A percentile compares a stretch with the other conserved stretches of the same genome.
phyloP scores from a whole-genome alignment of 2,329 filamentous ascomycete species.

The Colletotrichum sp. region DNA sequence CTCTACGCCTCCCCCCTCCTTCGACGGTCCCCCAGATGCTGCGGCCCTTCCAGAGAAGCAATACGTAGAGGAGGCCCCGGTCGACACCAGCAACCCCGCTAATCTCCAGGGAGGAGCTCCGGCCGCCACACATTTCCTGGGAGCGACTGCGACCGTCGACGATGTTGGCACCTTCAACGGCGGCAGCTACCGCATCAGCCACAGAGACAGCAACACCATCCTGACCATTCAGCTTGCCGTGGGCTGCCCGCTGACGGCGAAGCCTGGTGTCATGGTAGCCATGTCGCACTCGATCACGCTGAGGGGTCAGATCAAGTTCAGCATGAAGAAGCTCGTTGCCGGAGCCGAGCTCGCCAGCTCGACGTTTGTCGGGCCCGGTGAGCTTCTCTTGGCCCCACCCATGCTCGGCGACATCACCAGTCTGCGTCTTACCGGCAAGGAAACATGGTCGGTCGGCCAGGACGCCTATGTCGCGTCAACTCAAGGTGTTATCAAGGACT shows the following conservation, averaged over 20 bases:
- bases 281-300: conserved; percentile 91
- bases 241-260: conserved; percentile 81
- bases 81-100: conserved; percentile 32
- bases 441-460: conserved; percentile 83
- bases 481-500: conserved; percentile 85
- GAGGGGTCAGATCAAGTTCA: conserved; percentile 83
- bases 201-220: conserved; percentile 89
- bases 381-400: conserved; percentile 82
- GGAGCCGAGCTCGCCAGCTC: conserved; percentile 82
- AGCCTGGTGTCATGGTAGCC: conserved; percentile 90
- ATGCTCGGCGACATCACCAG: conserved; percentile 86
- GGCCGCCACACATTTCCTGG: conserved; percentile 63
- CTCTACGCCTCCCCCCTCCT: conserved; percentile 32
- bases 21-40: conserved; percentile 28
- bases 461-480: conserved; percentile 88
- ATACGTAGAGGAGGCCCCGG: conserved; percentile 24
- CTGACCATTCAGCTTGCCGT: conserved; percentile 89
- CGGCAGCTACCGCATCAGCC: conserved; percentile 90
- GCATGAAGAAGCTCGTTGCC: conserved; percentile 86
- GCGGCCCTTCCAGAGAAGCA: conserved; percentile 31
- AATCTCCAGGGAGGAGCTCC: conserved; percentile 44
- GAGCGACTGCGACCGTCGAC: conserved; percentile 68
- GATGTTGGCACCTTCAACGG: conserved; percentile 98
- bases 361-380: conserved; percentile 86
- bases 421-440: conserved; percentile 72